Evolutionary conservation across 2,329 filamentous ascomycete species (phyloP).

Genomic region (Sordariomycetes sp.): DNA sequence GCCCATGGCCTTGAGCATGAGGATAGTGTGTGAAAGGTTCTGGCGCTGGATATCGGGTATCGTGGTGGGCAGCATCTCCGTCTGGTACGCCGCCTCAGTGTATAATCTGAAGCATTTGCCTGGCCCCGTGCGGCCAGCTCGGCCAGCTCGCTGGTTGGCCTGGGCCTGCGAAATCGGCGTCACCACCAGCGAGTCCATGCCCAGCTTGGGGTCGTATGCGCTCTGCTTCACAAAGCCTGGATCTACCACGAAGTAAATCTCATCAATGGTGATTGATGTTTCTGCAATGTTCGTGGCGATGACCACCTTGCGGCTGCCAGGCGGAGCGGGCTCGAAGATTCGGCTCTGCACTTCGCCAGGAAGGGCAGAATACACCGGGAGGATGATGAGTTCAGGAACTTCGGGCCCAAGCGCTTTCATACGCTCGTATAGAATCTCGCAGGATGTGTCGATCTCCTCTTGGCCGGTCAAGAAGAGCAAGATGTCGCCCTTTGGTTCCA

Average conservation of each 20-base stretch:
- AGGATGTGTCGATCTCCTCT: constrained; percentile 93
- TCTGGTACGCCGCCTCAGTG: constrained; percentile 89
- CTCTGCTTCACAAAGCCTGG: constrained; percentile 98
- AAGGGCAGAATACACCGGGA: constrained; percentile 92
- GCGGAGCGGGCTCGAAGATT: constrained; percentile 88
- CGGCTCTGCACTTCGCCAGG: constrained; percentile 88
- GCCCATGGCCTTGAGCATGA: constrained; percentile 98
- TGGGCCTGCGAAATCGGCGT: constrained; percentile 96
- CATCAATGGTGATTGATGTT: constrained; percentile 94
- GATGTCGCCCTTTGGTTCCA: constrained; percentile 86
- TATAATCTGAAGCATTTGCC: constrained; percentile 95
- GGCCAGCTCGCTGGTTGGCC: constrained; percentile 85
- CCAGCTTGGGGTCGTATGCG: constrained; percentile 90
- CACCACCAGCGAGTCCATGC: constrained; percentile 93
- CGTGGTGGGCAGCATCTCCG: constrained; percentile 91
- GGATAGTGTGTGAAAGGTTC: constrained; percentile 83
- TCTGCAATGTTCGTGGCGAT: constrained; percentile 98
- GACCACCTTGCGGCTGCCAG: constrained; percentile 82
- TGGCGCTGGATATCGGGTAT: constrained; percentile 96
- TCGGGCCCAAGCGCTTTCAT: constrained; percentile 91
- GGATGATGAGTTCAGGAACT: constrained; percentile 83
- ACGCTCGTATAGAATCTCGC: constrained; percentile 83
- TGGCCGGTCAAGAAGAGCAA: constrained; percentile 95
- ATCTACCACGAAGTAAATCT: constrained; percentile 95
- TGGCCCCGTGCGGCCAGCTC: constrained; percentile 87